phyloP scores from a whole-genome alignment of 192 early-diverging fungal species.

The Obelidium mucronatum region DNA sequence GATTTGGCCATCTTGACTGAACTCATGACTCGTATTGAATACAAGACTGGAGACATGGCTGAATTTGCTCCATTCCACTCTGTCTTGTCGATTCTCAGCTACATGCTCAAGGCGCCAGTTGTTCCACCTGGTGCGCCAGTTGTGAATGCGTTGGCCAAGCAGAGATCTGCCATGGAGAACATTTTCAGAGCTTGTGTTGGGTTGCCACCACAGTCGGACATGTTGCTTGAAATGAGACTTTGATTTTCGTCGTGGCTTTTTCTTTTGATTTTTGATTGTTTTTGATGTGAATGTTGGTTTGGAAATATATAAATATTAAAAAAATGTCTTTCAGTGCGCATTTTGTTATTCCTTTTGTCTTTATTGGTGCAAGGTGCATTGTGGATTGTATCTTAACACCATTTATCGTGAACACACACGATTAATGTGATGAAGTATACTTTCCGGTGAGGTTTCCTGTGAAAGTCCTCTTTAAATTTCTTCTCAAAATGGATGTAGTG shows the following conservation, averaged over 20 bases:
- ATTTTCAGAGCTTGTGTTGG: constrained; percentile 97
- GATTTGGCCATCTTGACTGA: constrained; percentile 95
- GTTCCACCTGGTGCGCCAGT: constrained; percentile 94
- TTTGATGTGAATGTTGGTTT: too few species aligned
- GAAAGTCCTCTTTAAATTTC: too few species aligned
- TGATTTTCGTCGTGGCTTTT: constrained; percentile 21
- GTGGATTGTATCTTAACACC: too few species aligned
- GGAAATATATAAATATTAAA: too few species aligned
- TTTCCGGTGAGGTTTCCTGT: too few species aligned
- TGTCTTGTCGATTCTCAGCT: constrained; percentile 89
- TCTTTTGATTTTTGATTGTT: too few species aligned
- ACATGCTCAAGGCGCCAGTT: constrained; percentile 98
- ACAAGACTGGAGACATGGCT: constrained; percentile 78
- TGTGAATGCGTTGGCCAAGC: constrained; percentile 95
- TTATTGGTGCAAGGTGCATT: too few species aligned
- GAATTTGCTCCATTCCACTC: constrained; percentile 88
- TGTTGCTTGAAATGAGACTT: constrained; percentile 80
- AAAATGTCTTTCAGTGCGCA: too few species aligned
- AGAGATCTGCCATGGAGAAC: constrained; percentile 97
- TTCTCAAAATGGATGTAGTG: background rate
- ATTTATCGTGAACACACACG: too few species aligned
- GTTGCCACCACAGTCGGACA: constrained; percentile 94
- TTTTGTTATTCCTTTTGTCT: too few species aligned
- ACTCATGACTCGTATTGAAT: constrained; percentile 95
- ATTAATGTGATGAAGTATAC: too few species aligned